Base-by-base conservation (phyloP, 352 stramenopile species). In the Pythium folliculosum region DNA sequence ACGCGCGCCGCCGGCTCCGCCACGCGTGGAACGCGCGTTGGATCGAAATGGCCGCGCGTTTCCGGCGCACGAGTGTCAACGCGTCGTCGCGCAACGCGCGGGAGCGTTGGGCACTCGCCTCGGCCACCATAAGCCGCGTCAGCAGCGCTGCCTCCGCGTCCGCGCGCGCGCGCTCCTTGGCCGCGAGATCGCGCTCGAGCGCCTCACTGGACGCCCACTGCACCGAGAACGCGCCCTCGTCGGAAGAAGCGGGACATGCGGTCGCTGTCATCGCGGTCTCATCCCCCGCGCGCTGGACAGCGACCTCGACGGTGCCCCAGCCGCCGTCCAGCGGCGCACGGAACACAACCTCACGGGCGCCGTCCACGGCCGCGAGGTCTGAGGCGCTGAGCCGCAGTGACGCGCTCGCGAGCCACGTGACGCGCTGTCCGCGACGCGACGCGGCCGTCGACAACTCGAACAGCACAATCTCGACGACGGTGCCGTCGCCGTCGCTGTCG, bases 121-220 rank as follows among this genome's bases (percentile, higher is more conserved):
- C 63, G 49, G 77, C 67, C 16, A 73, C 78, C 19, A 32, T 17
- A 12, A 89, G 61, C 21, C 77, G 76, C 19, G 50, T 21, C 6
- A 85, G 57, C 10, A 89, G 62, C 67, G 75, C 80, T 47, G 73
- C 54, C 45, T 89, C 77, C 25, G 59, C 54, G 50, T 80, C 65
- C 19, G 19, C 12, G 1, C 49, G 47, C 16, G 19, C 19, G n/a
- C 60, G 64, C 75, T 75, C 78, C 74, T 87, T 81, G 32, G 65
- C 65, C 54, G 74, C 63, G 30, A 86, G 48, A 30, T 88, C 77
- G 52, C 77, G 76, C 35, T 84, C 56, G 21, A 90, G 69, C 12
- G 77, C 75, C 27, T 83, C 81, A 25, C 67, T 84, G 3, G 78
- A 83, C 52, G 77, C 86, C 78, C 78, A 89, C 48, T 84, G 78